A percentile compares a stretch with the other conserved stretches of the same genome.
Evolutionary conservation across 148 eudicot genomes (phyloP).

Genomic region (Chenopodium album): DNA sequence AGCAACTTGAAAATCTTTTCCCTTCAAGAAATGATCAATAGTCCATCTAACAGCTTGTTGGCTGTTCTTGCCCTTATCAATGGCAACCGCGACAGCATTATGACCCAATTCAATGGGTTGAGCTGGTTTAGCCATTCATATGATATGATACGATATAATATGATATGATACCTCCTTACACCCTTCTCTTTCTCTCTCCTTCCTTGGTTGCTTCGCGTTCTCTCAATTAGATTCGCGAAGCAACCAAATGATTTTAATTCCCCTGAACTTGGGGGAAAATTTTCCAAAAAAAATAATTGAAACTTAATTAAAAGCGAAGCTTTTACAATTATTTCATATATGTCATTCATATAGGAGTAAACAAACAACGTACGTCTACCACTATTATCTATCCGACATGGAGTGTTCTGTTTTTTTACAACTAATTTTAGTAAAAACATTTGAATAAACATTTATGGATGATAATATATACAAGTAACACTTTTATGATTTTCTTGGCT

Average conservation of each 20-base stretch:
- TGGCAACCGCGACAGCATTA: conserved; percentile 40
- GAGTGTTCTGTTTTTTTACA: not conserved
- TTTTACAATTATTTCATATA: not conserved
- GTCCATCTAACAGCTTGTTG: conserved; percentile 73
- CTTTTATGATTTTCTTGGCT: not conserved
- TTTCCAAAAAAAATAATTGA: not conserved
- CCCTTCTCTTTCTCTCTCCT: not conserved
- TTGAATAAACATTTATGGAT: too few species aligned
- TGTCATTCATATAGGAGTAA: not conserved
- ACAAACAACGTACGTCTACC: too few species aligned
- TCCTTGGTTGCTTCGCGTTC: conserved; percentile 2
- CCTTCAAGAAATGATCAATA: conserved; percentile 46
- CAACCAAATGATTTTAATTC: not conserved
- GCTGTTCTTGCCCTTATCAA: conserved; percentile 74
- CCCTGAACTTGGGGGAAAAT: not conserved
- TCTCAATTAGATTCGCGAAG: not conserved
- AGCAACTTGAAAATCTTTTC: conserved; percentile 25
- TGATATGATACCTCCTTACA: not conserved
- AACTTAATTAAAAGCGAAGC: not conserved
- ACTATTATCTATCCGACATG: not conserved
- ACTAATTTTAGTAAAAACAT: not conserved
- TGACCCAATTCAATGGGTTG: conserved; percentile 6
- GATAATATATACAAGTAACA: too few species aligned
- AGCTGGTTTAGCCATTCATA: not conserved
- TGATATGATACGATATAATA: too few species aligned